Percentiles rank a stretch among this genome's conserved stretches.
phyloP scores from a whole-genome alignment of 164 flowering plant species.

The Nymphaea thermarum region DNA sequence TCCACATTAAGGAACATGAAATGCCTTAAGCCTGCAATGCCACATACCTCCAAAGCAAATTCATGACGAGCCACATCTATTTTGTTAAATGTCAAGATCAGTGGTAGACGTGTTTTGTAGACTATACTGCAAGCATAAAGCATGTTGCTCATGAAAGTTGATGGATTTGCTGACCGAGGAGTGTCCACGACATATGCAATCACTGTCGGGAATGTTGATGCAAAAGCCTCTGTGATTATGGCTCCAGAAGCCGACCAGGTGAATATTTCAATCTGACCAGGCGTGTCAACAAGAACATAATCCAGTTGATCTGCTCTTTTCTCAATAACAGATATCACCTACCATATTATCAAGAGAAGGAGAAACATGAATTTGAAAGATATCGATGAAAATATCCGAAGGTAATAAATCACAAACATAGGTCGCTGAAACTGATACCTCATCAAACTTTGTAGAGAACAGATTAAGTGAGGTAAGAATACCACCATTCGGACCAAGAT shows the following conservation, averaged over 20 bases:
- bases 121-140: conserved; percentile 96
- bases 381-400: neutral
- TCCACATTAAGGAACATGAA: no score
- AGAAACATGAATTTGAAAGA: neutral
- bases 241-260: conserved; percentile 99
- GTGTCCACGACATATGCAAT: conserved; percentile 86
- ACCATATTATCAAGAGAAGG: conserved; percentile 6
- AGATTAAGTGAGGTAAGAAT: conserved; percentile 85
- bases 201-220: conserved; percentile 91
- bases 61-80: conserved; percentile 82
- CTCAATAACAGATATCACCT: conserved; percentile 80
- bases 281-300: conserved; percentile 93
- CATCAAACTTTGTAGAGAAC: conserved; percentile 89
- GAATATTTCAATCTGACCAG: conserved; percentile 97
- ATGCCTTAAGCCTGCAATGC: no score
- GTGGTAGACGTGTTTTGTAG: conserved; percentile 78
- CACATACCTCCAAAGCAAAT: conserved; percentile 86
- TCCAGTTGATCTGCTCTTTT: conserved; percentile 92
- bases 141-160: conserved; percentile 96
- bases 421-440: conserved; percentile 28
- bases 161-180: conserved; percentile 75
- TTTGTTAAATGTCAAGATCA: conserved; percentile 84
- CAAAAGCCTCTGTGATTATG: conserved; percentile 93
- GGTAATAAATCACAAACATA: neutral
- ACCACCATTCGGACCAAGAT: conserved; percentile 96